These are phyloP conservation scores for Gynandropsis gynandra DNA, from an alignment of 345 rosid genomes.

Conservation along the genomic window DNA sequence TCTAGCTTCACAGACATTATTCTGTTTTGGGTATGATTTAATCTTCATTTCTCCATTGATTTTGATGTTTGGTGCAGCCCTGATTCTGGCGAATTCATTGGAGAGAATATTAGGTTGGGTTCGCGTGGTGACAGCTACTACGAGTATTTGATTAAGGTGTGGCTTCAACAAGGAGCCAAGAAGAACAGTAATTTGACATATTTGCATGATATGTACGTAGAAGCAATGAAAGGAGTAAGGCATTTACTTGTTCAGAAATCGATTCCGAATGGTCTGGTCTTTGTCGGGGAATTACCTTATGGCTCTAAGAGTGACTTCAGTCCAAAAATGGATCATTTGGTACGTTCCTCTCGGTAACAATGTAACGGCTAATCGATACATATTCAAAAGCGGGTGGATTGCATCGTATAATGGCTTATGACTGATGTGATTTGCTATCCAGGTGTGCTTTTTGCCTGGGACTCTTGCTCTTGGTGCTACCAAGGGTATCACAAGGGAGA, in stretches of 20 bases:
- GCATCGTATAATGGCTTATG: slow-evolving; percentile 1
- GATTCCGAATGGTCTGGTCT: slow-evolving; percentile 70
- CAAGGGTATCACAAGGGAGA: slow-evolving; percentile 73
- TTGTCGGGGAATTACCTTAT: slow-evolving; percentile 90
- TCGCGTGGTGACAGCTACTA: slow-evolving; percentile 99
- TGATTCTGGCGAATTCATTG: slow-evolving; percentile 71
- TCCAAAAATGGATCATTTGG: slow-evolving; percentile 99
- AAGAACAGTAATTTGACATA: slow-evolving; percentile 45
- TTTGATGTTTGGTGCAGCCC: slow-evolving; percentile 48
- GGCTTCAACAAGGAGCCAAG: slow-evolving; percentile 74
- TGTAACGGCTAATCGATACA: too few relatives aligned
- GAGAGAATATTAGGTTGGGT: slow-evolving; percentile 92
- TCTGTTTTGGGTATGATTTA: not conserved
- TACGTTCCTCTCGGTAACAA: slow-evolving; percentile 38
- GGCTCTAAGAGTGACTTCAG: slow-evolving; percentile 73
- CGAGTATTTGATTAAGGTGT: slow-evolving; percentile 89
- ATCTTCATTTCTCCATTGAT: slow-evolving; percentile 1
- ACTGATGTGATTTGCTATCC: slow-evolving; percentile 3
- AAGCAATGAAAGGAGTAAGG: slow-evolving; percentile 94
- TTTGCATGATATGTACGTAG: slow-evolving; percentile 77
- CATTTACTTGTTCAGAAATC: slow-evolving; percentile 78
- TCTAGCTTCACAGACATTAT: not conserved
- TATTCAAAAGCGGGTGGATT: too few relatives aligned
- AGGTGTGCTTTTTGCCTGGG: slow-evolving; percentile 98
- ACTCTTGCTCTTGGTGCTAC: slow-evolving; percentile 97